Percentiles rank a stretch among this genome's conserved stretches.
These are phyloP conservation scores for Rhodocollybia butyracea DNA, from an alignment of 768 basidiomycete species.

Conservation along the genomic window DNA sequence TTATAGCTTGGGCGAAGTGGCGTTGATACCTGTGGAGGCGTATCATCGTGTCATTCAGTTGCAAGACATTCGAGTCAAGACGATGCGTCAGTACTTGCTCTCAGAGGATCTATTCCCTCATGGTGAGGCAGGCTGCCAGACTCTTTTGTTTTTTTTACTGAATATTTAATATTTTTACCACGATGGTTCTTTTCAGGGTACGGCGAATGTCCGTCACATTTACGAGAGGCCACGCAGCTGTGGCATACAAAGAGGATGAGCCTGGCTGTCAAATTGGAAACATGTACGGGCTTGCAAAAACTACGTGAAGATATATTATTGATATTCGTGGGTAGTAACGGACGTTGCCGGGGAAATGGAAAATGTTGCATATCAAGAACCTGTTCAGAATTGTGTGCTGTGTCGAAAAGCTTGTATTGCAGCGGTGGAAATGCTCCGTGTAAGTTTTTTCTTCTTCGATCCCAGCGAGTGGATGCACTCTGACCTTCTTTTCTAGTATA, in stretches of 20 bases:
- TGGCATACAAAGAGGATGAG: slow-evolving; percentile 54
- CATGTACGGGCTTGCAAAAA: slow-evolving; percentile 33
- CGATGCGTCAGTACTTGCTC: slow-evolving; percentile 47
- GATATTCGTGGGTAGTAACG: slow-evolving; percentile 39
- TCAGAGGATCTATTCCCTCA: slow-evolving; percentile 69
- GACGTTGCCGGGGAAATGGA: slow-evolving; percentile 71
- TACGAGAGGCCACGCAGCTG: slow-evolving; percentile 33
- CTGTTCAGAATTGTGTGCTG: slow-evolving; percentile 43
- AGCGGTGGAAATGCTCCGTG: slow-evolving; percentile 67
- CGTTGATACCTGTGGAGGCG: slow-evolving; percentile 49
- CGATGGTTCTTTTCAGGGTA: slow-evolving; percentile 36
- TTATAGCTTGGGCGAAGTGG: slow-evolving; percentile 50
- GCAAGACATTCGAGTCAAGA: slow-evolving; percentile 54
- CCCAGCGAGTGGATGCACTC: background rate
- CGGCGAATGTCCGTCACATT: slow-evolving; percentile 56
- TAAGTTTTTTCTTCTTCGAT: slow-evolving; percentile 26
- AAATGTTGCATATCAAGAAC: slow-evolving; percentile 31
- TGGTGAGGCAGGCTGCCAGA: slow-evolving; percentile 31
- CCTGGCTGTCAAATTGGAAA: slow-evolving; percentile 47
- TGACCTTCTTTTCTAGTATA: slow-evolving; percentile 45
- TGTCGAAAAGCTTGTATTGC: slow-evolving; percentile 62
- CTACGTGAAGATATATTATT: background rate
- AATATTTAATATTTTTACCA: slow-evolving; percentile 1
- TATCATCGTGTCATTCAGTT: slow-evolving; percentile 63
- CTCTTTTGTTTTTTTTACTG: background rate